phyloP scores from a whole-genome alignment of 176 grass and related monocot genomes.

The Musa schizocarpa region DNA sequence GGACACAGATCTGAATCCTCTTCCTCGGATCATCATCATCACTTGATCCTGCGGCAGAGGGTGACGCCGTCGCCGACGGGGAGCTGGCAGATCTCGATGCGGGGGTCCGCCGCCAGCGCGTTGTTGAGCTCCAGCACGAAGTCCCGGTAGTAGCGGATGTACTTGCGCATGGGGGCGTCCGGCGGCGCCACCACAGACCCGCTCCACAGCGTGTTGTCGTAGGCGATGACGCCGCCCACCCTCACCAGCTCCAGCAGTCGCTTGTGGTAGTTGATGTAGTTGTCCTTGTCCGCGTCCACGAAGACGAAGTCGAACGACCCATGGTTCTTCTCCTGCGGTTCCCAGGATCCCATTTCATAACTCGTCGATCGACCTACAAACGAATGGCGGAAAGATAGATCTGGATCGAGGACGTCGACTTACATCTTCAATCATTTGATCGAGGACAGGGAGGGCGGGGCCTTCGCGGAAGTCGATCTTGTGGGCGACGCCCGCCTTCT shows the following conservation, averaged over 20 bases:
- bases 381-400: no score
- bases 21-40: not conserved
- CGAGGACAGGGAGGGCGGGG: no score
- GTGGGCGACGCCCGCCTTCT: no score
- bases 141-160: not conserved
- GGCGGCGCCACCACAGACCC: constrained; percentile 6
- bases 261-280: constrained; percentile 4
- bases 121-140: not conserved
- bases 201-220: constrained; percentile 8
- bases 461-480: no score
- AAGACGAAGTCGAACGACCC: constrained; percentile 2
- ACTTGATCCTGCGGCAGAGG: not conserved
- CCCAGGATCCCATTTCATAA: no score
- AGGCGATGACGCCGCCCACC: constrained; percentile 4
- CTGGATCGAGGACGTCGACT: no score
- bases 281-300: constrained; percentile 11
- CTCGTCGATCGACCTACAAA: no score
- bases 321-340: not conserved
- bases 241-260: constrained; percentile 1
- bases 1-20: not conserved
- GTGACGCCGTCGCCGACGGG: not conserved
- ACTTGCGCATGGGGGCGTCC: not conserved
- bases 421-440: no score
- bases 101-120: no score
- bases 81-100: not conserved